phyloP scores from a whole-genome alignment of 495 filamentous ascomycete species.

The Evernia prunastri region DNA sequence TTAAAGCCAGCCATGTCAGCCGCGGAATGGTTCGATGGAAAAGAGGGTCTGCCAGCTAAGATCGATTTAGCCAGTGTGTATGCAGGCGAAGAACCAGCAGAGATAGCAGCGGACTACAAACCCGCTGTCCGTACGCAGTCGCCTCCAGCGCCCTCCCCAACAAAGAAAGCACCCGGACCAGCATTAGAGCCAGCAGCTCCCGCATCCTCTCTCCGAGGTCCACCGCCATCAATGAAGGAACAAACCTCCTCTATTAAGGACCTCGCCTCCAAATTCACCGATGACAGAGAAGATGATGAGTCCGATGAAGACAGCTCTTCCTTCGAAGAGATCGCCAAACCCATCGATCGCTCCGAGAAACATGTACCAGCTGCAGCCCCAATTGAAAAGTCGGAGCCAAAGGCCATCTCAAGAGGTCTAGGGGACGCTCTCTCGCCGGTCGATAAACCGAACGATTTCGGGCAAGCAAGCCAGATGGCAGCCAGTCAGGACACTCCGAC shows the following conservation, averaged over 20 bases:
- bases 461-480: slow-evolving; percentile 17
- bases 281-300: slow-evolving; percentile 53
- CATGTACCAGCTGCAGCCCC: slow-evolving; percentile 10
- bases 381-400: slow-evolving; percentile 14
- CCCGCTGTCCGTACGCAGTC: slow-evolving; percentile 45
- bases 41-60: slow-evolving; percentile 76
- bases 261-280: slow-evolving; percentile 78
- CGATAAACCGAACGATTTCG: slow-evolving; percentile 22
- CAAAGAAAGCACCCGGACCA: slow-evolving; percentile 48
- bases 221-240: slow-evolving; percentile 66
- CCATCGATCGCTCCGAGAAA: slow-evolving; percentile 41
- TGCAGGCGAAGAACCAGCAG: slow-evolving; percentile 69
- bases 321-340: slow-evolving; percentile 77
- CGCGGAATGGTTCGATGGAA: slow-evolving; percentile 78
- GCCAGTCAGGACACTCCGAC: slow-evolving; percentile 18
- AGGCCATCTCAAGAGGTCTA: slow-evolving; percentile 16
- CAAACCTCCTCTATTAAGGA: slow-evolving; percentile 78
- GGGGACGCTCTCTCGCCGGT: slow-evolving; percentile 19
- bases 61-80: slow-evolving; percentile 90
- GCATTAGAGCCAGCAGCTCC: slow-evolving; percentile 40
- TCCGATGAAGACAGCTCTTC: slow-evolving; percentile 59
- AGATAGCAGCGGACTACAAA: slow-evolving; percentile 65
- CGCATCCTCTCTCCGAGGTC: slow-evolving; percentile 39
- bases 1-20: slow-evolving; percentile 70
- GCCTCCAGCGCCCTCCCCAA: slow-evolving; percentile 44